These are phyloP conservation scores for Fonsecaea nubica DNA, from an alignment of 2,329 filamentous ascomycete species.

Conservation along the genomic window DNA sequence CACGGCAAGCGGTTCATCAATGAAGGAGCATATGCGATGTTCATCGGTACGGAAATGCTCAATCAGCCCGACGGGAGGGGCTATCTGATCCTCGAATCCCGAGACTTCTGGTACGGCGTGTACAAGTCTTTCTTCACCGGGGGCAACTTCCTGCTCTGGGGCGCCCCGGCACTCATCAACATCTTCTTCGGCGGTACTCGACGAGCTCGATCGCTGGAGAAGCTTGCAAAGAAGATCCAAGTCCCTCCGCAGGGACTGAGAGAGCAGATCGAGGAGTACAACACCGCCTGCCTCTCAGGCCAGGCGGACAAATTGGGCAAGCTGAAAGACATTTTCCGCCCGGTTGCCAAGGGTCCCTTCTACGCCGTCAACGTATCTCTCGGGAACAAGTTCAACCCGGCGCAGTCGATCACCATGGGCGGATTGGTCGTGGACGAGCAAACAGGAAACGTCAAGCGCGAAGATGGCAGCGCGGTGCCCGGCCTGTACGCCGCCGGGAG, in stretches of 20 bases:
- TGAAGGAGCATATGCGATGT: conserved; percentile 10
- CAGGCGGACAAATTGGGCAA: conserved; percentile 6
- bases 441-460: conserved; percentile 4
- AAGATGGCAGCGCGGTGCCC: conserved; percentile 3
- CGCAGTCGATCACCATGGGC: conserved; percentile 4
- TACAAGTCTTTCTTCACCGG: conserved; percentile 9
- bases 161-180: background rate
- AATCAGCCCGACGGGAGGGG: conserved; percentile 6
- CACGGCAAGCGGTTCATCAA: conserved; percentile 10
- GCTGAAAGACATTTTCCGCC: background rate
- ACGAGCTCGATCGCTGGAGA: conserved; percentile 10
- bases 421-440: conserved; percentile 6
- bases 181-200: conserved; percentile 7
- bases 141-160: conserved; percentile 6
- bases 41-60: conserved; percentile 7
- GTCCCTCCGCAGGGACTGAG: conserved; percentile 6
- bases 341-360: conserved; percentile 5
- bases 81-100: conserved; percentile 8
- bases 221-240: conserved; percentile 10
- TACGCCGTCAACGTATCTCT: conserved; percentile 8
- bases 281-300: background rate
- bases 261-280: conserved; percentile 8
- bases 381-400: conserved; percentile 3
- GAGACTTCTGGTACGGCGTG: conserved; percentile 9
- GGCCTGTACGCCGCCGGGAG: conserved; percentile 8